Conservation (phyloP, 495 filamentous ascomycete species). For the Penicillium subrubescens region DNA sequence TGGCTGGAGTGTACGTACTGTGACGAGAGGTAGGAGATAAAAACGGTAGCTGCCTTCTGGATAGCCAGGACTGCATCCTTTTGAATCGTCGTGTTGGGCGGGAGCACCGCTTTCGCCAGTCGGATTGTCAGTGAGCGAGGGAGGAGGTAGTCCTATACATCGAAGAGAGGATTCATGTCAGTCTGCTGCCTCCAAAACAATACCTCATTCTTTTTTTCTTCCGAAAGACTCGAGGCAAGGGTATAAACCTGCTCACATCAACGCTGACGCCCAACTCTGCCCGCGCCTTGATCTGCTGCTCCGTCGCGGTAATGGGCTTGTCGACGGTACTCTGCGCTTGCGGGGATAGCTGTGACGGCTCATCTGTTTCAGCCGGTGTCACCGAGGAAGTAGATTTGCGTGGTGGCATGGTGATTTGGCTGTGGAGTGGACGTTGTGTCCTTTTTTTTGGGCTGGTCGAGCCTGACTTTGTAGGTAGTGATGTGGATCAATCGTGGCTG, state of each 20-base stretch:
- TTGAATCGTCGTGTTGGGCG: slow-evolving; percentile 90
- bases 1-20: slow-evolving; percentile 56
- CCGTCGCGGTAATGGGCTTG: slow-evolving; percentile 43
- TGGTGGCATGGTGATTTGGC: slow-evolving; percentile 31
- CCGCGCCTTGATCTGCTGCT: slow-evolving; percentile 50
- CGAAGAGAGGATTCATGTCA: neutral
- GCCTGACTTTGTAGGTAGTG: neutral
- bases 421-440: neutral
- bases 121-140: slow-evolving; percentile 93
- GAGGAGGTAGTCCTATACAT: slow-evolving; percentile 81
- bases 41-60: slow-evolving; percentile 91
- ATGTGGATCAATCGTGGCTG: neutral
- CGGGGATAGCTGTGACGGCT: slow-evolving; percentile 20
- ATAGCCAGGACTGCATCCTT: slow-evolving; percentile 91
- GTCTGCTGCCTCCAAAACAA: neutral
- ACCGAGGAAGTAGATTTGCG: slow-evolving; percentile 42
- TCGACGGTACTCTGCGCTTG: slow-evolving; percentile 22
- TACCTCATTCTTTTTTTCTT: no score
- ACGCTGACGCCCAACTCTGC: slow-evolving; percentile 47
- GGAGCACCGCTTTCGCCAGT: slow-evolving; percentile 95
- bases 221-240: neutral
- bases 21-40: slow-evolving; percentile 84
- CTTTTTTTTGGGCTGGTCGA: neutral
- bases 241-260: slow-evolving; percentile 34
- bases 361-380: slow-evolving; percentile 32